These are phyloP conservation scores for Cladosporium sphaerospermum DNA, from an alignment of 2,329 filamentous ascomycete genomes.

Conservation along the genomic window DNA sequence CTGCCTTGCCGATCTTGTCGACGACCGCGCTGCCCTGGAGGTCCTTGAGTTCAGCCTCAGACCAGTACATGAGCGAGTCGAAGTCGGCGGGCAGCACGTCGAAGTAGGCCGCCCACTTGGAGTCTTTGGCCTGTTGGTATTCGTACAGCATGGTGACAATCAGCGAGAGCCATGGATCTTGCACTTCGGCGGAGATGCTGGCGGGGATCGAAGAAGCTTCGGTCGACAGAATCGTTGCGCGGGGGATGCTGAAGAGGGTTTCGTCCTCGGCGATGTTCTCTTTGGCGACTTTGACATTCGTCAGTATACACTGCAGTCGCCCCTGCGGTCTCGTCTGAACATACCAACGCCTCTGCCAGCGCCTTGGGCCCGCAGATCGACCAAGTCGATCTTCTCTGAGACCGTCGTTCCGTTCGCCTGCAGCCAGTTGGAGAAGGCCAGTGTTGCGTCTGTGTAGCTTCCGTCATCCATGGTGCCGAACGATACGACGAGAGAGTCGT, in stretches of 20 bases:
- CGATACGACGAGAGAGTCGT: neutral
- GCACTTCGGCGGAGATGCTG: constrained; percentile 30
- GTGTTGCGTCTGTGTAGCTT: constrained; percentile 34
- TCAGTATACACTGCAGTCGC: neutral
- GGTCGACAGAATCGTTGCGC: constrained; percentile 61
- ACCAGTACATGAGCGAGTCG: constrained; percentile 89
- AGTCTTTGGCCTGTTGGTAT: constrained; percentile 51
- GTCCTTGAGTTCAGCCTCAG: constrained; percentile 58
- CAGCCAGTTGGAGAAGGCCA: constrained; percentile 55
- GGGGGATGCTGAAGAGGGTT: constrained; percentile 73
- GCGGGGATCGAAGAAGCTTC: constrained; percentile 63
- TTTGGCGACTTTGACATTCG: constrained; percentile 54
- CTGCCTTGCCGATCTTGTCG: constrained; percentile 66
- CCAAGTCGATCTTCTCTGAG: constrained; percentile 52
- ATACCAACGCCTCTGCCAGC: constrained; percentile 59
- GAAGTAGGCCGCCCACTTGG: constrained; percentile 73
- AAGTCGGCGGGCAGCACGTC: constrained; percentile 65
- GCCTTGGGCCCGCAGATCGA: constrained; percentile 50
- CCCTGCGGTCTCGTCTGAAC: constrained; percentile 18
- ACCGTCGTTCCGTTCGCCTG: constrained; percentile 46
- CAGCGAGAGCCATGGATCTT: constrained; percentile 47
- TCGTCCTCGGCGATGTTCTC: constrained; percentile 67
- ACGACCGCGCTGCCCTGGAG: constrained; percentile 73
- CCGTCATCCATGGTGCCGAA: constrained; percentile 20
- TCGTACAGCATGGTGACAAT: constrained; percentile 82